Percentiles rank a stretch among this genome's conserved stretches.
These are phyloP conservation scores for Aphanoascus verrucosus DNA, from an alignment of 2,329 filamentous ascomycete species.

Conservation along the genomic window DNA sequence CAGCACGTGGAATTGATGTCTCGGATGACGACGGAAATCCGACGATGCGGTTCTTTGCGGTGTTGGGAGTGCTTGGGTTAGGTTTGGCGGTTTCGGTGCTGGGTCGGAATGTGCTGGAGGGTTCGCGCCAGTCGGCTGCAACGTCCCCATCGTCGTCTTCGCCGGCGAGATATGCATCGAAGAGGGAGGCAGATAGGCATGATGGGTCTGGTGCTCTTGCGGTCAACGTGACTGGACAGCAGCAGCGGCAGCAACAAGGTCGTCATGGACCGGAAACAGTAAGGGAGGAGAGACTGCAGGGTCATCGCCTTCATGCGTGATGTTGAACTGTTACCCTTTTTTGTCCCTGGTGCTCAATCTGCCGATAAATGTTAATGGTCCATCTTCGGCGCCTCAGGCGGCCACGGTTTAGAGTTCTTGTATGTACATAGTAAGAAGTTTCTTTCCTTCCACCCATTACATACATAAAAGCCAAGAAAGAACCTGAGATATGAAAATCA, in stretches of 20 bases:
- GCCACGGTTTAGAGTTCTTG: no score
- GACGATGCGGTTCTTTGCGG: conserved; percentile 29
- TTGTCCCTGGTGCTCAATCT: no score
- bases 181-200: not conserved
- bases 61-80: conserved; percentile 30
- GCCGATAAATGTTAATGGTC: no score
- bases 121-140: not conserved
- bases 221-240: not conserved
- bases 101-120: not conserved
- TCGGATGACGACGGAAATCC: conserved; percentile 31
- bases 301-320: not conserved
- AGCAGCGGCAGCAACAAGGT: not conserved
- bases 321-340: not conserved
- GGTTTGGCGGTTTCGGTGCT: conserved; percentile 6
- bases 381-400: no score
- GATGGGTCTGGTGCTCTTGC: not conserved
- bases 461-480: no score
- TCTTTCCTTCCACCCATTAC: no score
- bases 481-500: no score
- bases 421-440: not conserved
- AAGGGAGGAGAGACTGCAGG: not conserved
- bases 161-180: not conserved
- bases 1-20: conserved; percentile 38
- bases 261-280: not conserved
- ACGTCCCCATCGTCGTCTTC: not conserved